Percentiles rank a stretch among this genome's conserved stretches.
Evolutionary conservation across 2,329 filamentous ascomycete genomes (phyloP).

Genomic region (Paracoccidioides brasiliensis): DNA sequence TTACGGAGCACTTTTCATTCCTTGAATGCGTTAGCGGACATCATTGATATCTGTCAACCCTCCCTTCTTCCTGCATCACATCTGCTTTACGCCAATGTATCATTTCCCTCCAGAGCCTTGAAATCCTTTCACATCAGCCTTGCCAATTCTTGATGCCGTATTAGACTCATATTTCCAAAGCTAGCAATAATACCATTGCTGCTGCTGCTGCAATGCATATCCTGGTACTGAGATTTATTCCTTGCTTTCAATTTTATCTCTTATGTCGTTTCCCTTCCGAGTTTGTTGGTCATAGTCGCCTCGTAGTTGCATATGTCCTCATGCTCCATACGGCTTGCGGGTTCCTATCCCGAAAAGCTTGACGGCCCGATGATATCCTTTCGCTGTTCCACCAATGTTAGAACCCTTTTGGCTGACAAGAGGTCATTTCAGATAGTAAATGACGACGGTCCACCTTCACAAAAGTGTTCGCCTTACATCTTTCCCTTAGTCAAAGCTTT

Average conservation of each 20-base stretch:
- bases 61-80: not conserved
- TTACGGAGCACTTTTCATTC: not conserved
- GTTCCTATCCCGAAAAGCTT: not conserved
- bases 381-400: not conserved
- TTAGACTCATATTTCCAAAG: not conserved
- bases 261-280: not conserved
- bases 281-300: not conserved
- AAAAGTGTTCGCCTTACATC: slow-evolving; percentile 60
- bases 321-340: not conserved
- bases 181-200: not conserved
- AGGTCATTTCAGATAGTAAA: slow-evolving; percentile 36
- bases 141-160: not conserved
- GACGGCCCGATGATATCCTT: not conserved
- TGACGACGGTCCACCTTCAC: slow-evolving; percentile 63
- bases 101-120: not conserved
- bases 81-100: not conserved
- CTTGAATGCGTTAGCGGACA: not conserved
- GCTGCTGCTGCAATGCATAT: slow-evolving; percentile 29
- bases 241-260: slow-evolving; percentile 4
- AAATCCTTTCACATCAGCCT: not conserved
- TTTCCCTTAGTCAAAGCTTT: slow-evolving; percentile 57
- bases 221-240: slow-evolving; percentile 22
- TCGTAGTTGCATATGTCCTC: not conserved
- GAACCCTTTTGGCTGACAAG: not conserved
- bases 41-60: not conserved